Evolutionary conservation across 2,329 filamentous ascomycete species (phyloP).

Genomic region (Pseudocercospora eumusae): DNA sequence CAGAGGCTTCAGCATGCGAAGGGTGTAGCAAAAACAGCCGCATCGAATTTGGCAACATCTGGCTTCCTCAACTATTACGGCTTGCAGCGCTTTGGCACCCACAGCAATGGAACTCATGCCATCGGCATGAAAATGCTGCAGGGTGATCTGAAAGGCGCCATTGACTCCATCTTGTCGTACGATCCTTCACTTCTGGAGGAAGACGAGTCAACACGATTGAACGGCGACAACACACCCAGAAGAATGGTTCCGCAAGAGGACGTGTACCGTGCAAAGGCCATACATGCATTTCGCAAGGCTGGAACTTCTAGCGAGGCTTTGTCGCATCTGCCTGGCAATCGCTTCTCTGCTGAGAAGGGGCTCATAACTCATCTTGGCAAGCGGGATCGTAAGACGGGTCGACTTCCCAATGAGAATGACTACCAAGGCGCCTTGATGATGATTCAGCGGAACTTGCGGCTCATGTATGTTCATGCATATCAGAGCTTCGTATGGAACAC

Average conservation of each 20-base stretch:
- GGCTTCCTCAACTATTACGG: slow-evolving; percentile 99
- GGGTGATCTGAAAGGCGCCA: slow-evolving; percentile 76
- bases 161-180: slow-evolving; percentile 75
- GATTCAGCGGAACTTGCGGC: slow-evolving; percentile 77
- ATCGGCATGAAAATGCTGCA: slow-evolving; percentile 82
- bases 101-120: slow-evolving; percentile 79
- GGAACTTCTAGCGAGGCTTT: slow-evolving; percentile 56
- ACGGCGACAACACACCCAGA: slow-evolving; percentile 10
- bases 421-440: slow-evolving; percentile 77
- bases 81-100: slow-evolving; percentile 93
- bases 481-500: slow-evolving; percentile 95
- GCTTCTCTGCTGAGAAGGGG: slow-evolving; percentile 76
- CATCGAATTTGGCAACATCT: slow-evolving; percentile 67
- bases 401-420: slow-evolving; percentile 60
- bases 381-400: slow-evolving; percentile 47
- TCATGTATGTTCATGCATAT: slow-evolving; percentile 97
- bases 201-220: slow-evolving; percentile 44
- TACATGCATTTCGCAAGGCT: slow-evolving; percentile 69
- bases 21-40: slow-evolving; percentile 54
- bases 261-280: slow-evolving; percentile 72
- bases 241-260: slow-evolving; percentile 69
- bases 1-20: slow-evolving; percentile 51
- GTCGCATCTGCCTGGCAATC: slow-evolving; percentile 66
- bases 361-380: slow-evolving; percentile 74
- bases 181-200: slow-evolving; percentile 63